phyloP scores from a whole-genome alignment of 352 stramenopile species.

The Phytophthora pisi region DNA sequence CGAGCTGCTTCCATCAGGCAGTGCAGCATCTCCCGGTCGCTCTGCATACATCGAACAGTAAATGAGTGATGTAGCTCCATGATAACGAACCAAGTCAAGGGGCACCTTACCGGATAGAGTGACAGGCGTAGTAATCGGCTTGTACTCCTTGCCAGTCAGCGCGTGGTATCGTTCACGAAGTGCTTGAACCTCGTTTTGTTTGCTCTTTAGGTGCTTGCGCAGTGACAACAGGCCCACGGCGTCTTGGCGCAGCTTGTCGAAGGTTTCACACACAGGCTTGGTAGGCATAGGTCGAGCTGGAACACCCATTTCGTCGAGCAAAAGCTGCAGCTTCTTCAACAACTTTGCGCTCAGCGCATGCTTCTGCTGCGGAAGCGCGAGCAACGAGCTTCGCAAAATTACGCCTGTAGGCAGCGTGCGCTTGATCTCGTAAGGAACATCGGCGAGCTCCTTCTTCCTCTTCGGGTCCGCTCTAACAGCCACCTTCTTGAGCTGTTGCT shows the following conservation, averaged over 20 bases:
- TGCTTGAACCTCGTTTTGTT: constrained; percentile 54
- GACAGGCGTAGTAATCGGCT: constrained; percentile 46
- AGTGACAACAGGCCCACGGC: constrained; percentile 61
- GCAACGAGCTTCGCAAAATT: constrained; percentile 59
- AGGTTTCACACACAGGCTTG: constrained; percentile 65
- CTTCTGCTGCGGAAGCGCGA: constrained; percentile 57
- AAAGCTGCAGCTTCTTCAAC: constrained; percentile 68
- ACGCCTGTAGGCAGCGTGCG: constrained; percentile 57
- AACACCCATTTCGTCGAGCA: constrained; percentile 70
- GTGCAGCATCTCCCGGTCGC: constrained; percentile 36
- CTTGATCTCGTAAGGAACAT: constrained; percentile 65
- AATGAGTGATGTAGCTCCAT: constrained; percentile 12
- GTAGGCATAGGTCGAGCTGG: constrained; percentile 76
- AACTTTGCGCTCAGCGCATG: constrained; percentile 65
- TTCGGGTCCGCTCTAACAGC: constrained; percentile 65
- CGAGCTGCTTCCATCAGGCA: constrained; percentile 5
- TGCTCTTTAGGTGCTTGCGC: constrained; percentile 63
- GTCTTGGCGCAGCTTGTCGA: constrained; percentile 64
- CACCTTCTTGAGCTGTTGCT: constrained; percentile 76
- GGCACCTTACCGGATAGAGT: constrained; percentile 39
- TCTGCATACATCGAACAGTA: constrained; percentile 24
- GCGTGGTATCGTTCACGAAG: constrained; percentile 61
- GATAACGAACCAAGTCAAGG: not conserved
- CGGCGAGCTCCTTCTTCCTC: constrained; percentile 74
- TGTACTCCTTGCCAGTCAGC: constrained; percentile 60